phyloP scores from a whole-genome alignment of 345 rosid genomes.

The Turritis glabra region DNA sequence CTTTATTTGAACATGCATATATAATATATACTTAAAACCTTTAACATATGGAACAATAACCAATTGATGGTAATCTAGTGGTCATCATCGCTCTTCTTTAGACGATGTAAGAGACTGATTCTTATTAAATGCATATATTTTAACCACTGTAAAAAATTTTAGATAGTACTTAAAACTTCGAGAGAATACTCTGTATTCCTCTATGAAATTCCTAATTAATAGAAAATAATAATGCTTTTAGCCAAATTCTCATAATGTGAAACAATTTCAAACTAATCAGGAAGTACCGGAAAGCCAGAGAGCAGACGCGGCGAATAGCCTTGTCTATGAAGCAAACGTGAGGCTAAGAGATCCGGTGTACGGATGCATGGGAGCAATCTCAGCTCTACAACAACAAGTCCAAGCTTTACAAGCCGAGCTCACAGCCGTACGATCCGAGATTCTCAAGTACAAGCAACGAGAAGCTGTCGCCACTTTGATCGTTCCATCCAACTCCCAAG shows the following conservation, averaged over 20 bases:
- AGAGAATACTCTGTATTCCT: not conserved
- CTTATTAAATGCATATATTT: not conserved
- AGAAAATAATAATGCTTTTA: not conserved
- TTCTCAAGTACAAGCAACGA: conserved; percentile 74
- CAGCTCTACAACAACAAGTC: conserved; percentile 85
- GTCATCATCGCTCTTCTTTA: not conserved
- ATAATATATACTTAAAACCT: not conserved
- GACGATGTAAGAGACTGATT: not conserved
- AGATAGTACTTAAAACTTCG: not conserved
- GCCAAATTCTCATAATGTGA: conserved; percentile 1
- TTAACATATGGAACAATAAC: not conserved
- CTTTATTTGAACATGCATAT: not conserved
- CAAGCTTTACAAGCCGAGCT: conserved; percentile 82
- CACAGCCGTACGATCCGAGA: conserved; percentile 71
- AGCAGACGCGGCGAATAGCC: conserved; percentile 87
- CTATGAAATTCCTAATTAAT: not conserved
- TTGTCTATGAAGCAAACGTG: conserved; percentile 92
- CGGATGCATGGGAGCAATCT: conserved; percentile 98
- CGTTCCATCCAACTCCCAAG: conserved; percentile 52
- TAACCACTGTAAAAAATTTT: not conserved
- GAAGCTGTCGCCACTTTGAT: conserved; percentile 52
- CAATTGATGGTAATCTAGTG: not conserved
- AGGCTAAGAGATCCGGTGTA: conserved; percentile 94
- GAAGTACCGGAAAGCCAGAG: conserved; percentile 88
- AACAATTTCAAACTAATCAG: conserved; percentile 39